Base-by-base conservation (phyloP, 805 yeast species). In the Candida nonsorbophila region DNA sequence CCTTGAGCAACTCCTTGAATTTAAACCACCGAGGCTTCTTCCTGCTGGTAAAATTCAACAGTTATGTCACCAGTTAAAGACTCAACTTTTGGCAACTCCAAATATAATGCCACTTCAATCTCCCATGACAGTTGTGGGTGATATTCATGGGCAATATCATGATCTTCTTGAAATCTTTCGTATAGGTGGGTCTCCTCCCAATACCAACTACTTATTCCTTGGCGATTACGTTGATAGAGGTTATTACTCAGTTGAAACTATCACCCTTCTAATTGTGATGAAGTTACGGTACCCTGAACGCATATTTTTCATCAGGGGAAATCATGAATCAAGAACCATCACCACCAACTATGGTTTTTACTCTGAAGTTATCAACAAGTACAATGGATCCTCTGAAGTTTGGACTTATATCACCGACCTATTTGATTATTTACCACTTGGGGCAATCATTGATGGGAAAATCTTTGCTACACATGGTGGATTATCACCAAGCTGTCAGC, bases 221-320 rank as follows among this genome's bases (percentile, higher is more conserved):
- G 98, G 97, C 2, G 98, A 92, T 55, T 92, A 92, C 44, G 98
- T 92, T 13, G 98, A 92, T 54, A 65, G 98, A 30, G 98, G 98
- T 0, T 76, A 85, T 55, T 94, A 87, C 53, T 79, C 92, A 17
- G 84, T 92, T 11, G 98, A 92, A 49, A 92, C 98, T 1, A 90
- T 94, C 25, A 72, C 90, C 20, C 61, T 92, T 24, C 63, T 92
- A 28, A 74, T 92, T 3, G 81, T 87, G 25, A 60, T 92, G 40
- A 90, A 88, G 52, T 67, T 94, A 35, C 70, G 97, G 43, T 88
- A 85, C 51, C 99, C 99, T 0, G 67, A 71, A 16, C 64, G 99
- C 25, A 79, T 92, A 3, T 78, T 74, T 44, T 62, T 92, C 29
- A 75, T 92, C 6, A 66, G 99, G 32, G 99, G 99, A 8, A 92